Conservation (phyloP, 1,139 yeast genomes). For the Hyphopichia khmerensis region DNA sequence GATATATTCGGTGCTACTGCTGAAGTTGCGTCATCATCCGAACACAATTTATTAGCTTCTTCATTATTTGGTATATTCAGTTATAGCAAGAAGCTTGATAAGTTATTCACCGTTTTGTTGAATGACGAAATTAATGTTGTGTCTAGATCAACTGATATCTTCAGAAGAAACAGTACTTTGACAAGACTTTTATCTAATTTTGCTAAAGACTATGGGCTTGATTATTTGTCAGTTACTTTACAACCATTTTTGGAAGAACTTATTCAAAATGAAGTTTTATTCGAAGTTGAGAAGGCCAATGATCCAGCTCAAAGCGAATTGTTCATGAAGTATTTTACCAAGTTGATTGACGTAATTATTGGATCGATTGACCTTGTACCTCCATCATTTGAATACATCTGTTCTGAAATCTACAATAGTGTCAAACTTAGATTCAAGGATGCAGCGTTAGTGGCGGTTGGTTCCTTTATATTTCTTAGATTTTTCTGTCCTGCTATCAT, state of each 20-base stretch:
- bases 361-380: slow-evolving; percentile 63
- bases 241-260: slow-evolving; percentile 57
- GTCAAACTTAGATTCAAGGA: slow-evolving; percentile 69
- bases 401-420: slow-evolving; percentile 66
- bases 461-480: slow-evolving; percentile 82
- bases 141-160: slow-evolving; percentile 64
- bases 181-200: slow-evolving; percentile 73
- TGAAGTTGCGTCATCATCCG: slow-evolving; percentile 61
- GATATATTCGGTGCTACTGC: slow-evolving; percentile 53
- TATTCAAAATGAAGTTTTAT: slow-evolving; percentile 46
- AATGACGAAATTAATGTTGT: slow-evolving; percentile 62
- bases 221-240: slow-evolving; percentile 54
- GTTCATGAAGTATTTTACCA: slow-evolving; percentile 58
- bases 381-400: slow-evolving; percentile 67
- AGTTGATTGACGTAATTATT: slow-evolving; percentile 62
- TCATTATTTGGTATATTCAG: slow-evolving; percentile 66
- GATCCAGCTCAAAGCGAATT: slow-evolving; percentile 39
- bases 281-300: slow-evolving; percentile 66
- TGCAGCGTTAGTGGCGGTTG: slow-evolving; percentile 70
- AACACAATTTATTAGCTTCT: slow-evolving; percentile 56
- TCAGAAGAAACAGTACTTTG: slow-evolving; percentile 80
- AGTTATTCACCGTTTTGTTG: slow-evolving; percentile 56
- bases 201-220: slow-evolving; percentile 64
- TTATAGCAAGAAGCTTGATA: slow-evolving; percentile 51
- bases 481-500: slow-evolving; percentile 91